Evolutionary conservation across 1,139 yeast species (phyloP).

Genomic region (Candida sp.): DNA sequence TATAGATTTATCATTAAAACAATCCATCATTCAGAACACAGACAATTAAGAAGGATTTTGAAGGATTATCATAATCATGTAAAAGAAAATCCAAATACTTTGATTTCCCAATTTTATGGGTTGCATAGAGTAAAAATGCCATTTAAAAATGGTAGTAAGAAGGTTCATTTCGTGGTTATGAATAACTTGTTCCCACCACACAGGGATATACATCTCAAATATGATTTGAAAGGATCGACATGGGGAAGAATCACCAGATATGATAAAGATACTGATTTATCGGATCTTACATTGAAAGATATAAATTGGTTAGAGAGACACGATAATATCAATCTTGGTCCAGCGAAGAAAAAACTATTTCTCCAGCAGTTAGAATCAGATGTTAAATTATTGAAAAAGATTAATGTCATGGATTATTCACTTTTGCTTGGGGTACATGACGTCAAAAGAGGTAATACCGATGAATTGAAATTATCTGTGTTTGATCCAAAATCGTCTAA

Average conservation of each 20-base stretch:
- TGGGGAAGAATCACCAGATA: constrained; percentile 68
- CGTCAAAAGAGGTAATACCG: constrained; percentile 53
- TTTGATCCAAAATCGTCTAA: constrained; percentile 46
- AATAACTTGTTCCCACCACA: constrained; percentile 96
- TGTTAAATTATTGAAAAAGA: constrained; percentile 63
- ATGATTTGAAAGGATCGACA: constrained; percentile 91
- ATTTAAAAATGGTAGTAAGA: constrained; percentile 55
- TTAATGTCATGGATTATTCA: constrained; percentile 87
- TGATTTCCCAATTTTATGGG: constrained; percentile 93
- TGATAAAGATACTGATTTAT: constrained; percentile 21
- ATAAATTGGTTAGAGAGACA: constrained; percentile 77
- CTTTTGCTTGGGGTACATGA: constrained; percentile 86
- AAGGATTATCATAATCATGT: constrained; percentile 81
- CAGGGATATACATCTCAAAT: constrained; percentile 80
- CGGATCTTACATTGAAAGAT: constrained; percentile 66
- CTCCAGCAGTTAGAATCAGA: constrained; percentile 72
- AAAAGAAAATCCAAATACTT: constrained; percentile 79
- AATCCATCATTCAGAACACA: constrained; percentile 90
- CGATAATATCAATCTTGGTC: constrained; percentile 68
- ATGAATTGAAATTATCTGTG: constrained; percentile 38
- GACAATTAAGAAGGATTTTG: constrained; percentile 70
- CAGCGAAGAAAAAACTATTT: constrained; percentile 56
- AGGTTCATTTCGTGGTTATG: constrained; percentile 95
- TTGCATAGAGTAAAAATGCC: constrained; percentile 92
- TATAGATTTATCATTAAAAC: constrained; percentile 94